A percentile compares a stretch with the other conserved stretches of the same genome.
Conservation (phyloP, 2,329 filamentous ascomycete genomes). For the Penicillium brevicompactum region DNA sequence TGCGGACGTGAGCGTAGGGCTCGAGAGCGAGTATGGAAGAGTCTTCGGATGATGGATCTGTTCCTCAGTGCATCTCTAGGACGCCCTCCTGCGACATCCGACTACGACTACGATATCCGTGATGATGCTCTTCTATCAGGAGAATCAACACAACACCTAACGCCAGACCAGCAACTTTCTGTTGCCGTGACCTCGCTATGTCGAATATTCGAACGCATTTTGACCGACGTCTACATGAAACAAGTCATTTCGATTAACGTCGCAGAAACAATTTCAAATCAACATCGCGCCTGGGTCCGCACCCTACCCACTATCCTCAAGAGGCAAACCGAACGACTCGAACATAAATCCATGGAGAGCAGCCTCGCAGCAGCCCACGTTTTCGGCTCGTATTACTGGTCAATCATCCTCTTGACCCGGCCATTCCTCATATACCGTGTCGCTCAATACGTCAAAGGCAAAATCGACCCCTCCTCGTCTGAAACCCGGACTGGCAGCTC, state of each 20-base stretch:
- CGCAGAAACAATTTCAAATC: slow-evolving; percentile 45
- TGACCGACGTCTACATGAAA: slow-evolving; percentile 47
- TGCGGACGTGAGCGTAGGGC: slow-evolving; percentile 44
- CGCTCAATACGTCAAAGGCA: slow-evolving; percentile 41
- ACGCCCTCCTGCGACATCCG: slow-evolving; percentile 56
- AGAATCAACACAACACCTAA: slow-evolving; percentile 18
- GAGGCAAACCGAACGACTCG: slow-evolving; percentile 48
- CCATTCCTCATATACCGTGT: slow-evolving; percentile 57
- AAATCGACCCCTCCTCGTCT: slow-evolving; percentile 22
- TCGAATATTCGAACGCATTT: slow-evolving; percentile 45
- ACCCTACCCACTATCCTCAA: slow-evolving; percentile 48
- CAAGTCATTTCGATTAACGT: slow-evolving; percentile 46
- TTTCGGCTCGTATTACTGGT: slow-evolving; percentile 56
- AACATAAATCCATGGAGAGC: slow-evolving; percentile 38
- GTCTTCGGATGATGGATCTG: slow-evolving; percentile 54
- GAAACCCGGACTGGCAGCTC: slow-evolving; percentile 31
- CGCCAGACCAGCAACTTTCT: slow-evolving; percentile 46
- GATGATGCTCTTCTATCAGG: slow-evolving; percentile 36
- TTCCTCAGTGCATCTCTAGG: slow-evolving; percentile 55
- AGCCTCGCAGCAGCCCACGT: slow-evolving; percentile 53
- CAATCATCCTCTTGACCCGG: slow-evolving; percentile 56
- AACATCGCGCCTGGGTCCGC: slow-evolving; percentile 46
- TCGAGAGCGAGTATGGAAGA: slow-evolving; percentile 56
- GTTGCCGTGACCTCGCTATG: slow-evolving; percentile 50
- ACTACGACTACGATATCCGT: slow-evolving; percentile 48